Conservation (phyloP, 805 yeast species). For the Candida pseudoglaebosa region DNA sequence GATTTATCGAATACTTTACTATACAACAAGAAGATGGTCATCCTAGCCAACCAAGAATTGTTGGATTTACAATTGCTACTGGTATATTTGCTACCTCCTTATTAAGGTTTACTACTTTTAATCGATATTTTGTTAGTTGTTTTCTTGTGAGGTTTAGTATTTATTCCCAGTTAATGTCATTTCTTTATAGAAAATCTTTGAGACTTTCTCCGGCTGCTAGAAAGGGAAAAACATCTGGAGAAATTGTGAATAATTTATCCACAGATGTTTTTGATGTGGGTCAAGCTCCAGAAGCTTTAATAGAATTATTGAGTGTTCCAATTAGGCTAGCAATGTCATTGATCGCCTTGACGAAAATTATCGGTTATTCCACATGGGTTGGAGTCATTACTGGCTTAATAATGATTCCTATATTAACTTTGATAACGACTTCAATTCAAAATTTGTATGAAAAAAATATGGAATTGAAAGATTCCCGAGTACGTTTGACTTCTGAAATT, state of each 20-base stretch:
- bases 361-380: constrained; percentile 32
- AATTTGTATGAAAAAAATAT: constrained; percentile 36
- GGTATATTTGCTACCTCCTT: constrained; percentile 22
- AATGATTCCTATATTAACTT: constrained; percentile 27
- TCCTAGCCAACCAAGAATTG: constrained; percentile 18
- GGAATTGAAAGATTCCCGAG: constrained; percentile 33
- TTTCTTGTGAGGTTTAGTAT: constrained; percentile 12
- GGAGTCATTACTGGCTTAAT: constrained; percentile 28
- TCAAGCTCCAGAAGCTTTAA: constrained; percentile 44
- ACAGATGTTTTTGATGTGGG: constrained; percentile 40
- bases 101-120: constrained; percentile 18
- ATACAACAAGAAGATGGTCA: constrained; percentile 37
- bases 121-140: constrained; percentile 13
- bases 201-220: constrained; percentile 26
- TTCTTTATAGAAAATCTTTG: constrained; percentile 24
- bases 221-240: constrained; percentile 27
- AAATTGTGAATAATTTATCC: constrained; percentile 28
- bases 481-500: constrained; percentile 33
- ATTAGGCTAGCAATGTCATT: constrained; percentile 22
- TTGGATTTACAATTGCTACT: constrained; percentile 21
- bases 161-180: constrained; percentile 18
- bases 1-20: constrained; percentile 55
- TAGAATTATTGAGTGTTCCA: constrained; percentile 19
- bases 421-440: constrained; percentile 43
- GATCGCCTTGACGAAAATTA: constrained; percentile 26